Conservation (phyloP, 768 basidiomycete species). For the Coprinopsis sp. region DNA sequence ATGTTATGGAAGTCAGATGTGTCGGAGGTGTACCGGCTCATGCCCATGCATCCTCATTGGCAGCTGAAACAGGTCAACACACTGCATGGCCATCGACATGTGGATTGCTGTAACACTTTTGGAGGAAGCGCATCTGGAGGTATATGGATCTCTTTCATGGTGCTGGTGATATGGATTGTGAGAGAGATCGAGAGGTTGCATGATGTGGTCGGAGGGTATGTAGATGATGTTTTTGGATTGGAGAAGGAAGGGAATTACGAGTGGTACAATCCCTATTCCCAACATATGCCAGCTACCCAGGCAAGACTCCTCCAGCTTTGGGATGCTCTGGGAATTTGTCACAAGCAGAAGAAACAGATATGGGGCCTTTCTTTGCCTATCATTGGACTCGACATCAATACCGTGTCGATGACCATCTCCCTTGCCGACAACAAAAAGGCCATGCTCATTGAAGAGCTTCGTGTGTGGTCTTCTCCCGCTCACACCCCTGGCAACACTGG, state of each 20-base stretch:
- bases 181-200: conserved; percentile 13
- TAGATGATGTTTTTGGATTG: conserved; percentile 28
- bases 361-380: conserved; percentile 26
- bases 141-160: conserved; percentile 27
- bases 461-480: background rate
- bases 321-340: conserved; percentile 37
- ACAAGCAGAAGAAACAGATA: conserved; percentile 35
- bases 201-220: conserved; percentile 21
- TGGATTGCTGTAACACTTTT: conserved; percentile 24
- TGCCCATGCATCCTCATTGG: conserved; percentile 36
- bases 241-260: conserved; percentile 15
- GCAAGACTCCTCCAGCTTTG: conserved; percentile 29
- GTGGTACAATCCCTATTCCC: conserved; percentile 28
- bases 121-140: conserved; percentile 15
- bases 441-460: conserved; percentile 7
- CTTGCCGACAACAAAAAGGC: conserved; percentile 10
- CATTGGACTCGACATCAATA: conserved; percentile 36
- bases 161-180: conserved; percentile 34
- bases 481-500: too few relatives aligned
- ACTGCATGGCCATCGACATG: conserved; percentile 15
- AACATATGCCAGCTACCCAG: conserved; percentile 25
- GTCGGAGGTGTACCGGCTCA: conserved; percentile 26
- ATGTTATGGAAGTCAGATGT: conserved; percentile 35
- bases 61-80: conserved; percentile 35
- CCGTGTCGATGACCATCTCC: conserved; percentile 25